Evolutionary conservation across 2,329 filamentous ascomycete genomes (phyloP), one percentile per base, ranked within the genome.

Genomic region (Aaosphaeria arxii): DNA sequence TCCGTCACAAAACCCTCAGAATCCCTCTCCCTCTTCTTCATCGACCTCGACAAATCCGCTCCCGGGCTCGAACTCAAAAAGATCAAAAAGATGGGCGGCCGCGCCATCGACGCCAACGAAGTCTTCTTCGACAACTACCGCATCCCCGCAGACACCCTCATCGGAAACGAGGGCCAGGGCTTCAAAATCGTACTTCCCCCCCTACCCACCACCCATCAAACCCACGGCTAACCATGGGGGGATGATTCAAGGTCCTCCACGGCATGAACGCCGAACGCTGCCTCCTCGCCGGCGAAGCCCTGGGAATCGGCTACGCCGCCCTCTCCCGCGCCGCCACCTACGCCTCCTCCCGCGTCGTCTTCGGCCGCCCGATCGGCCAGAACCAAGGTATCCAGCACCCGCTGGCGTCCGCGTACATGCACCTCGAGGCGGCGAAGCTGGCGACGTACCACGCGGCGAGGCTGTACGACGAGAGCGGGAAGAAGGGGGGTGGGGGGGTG

Each of bases 1-100:
- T 76, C 88, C 50, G 82, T 84, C 0, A 74, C 75, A 50, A 90
- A 86, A 62, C 81, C 85, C 0, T 88, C 82, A n/a, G 83, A 91
- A 64, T 88, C 86, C 0, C 75, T 95, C 0, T 90, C 86, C 0
- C 74, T 95, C 30, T 92, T 95, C 67, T 94, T 86, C 61, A 89
- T 95, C 49, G 83, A 89, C 49, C 77, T 95, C 4, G 82, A 92
- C 64, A 78, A 78, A 24, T 63, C 63, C 0, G 71, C 78, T 4
- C 79, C 85, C 0, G 81, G 81, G 0, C 73, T 92, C 1, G 81
- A 86, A 7, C 74, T 94, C 62, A 82, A 82, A 40, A 82, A 74
- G 61, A 95, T 95, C 57, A 84, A 82, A 69, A 95, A 95, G 67
- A 94, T 95, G 88, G 90, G 90, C 6, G 87, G 88, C 0, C 76